These are phyloP conservation scores for Blastobotrys peoriensis DNA, from an alignment of 805 yeast genomes.

Conservation along the genomic window DNA sequence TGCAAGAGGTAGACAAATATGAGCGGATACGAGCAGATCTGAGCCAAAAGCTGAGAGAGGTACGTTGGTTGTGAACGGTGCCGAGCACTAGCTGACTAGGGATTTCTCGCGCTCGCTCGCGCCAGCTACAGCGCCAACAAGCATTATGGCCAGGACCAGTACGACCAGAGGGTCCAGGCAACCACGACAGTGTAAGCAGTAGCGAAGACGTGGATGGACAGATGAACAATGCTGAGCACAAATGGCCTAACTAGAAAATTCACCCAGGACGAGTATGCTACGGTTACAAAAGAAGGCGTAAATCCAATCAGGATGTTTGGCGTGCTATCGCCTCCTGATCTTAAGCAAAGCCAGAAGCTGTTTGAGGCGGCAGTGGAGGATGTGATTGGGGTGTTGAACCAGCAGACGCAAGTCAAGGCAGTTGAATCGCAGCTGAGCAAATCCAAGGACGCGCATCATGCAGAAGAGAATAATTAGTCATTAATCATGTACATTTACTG, in stretches of 20 bases:
- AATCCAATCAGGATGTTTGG: slow-evolving; percentile 46
- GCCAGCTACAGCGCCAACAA: slow-evolving; percentile 36
- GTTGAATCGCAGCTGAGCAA: slow-evolving; percentile 5
- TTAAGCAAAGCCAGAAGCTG: slow-evolving; percentile 34
- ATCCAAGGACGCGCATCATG: background rate
- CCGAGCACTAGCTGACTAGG: slow-evolving; percentile 23
- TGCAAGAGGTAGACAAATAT: slow-evolving; percentile 15
- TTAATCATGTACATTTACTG: background rate
- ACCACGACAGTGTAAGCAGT: slow-evolving; percentile 14
- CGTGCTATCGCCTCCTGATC: slow-evolving; percentile 39
- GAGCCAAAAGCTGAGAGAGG: slow-evolving; percentile 5
- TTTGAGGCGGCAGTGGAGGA: slow-evolving; percentile 33
- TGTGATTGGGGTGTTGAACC: slow-evolving; percentile 12
- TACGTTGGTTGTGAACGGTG: slow-evolving; percentile 1
- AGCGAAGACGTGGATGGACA: background rate
- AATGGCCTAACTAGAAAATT: background rate
- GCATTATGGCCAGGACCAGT: slow-evolving; percentile 38
- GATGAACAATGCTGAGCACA: background rate
- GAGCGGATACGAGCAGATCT: slow-evolving; percentile 4
- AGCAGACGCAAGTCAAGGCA: slow-evolving; percentile 3
- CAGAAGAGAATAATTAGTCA: background rate
- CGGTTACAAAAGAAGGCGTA: slow-evolving; percentile 13
- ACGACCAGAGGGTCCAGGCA: slow-evolving; percentile 35
- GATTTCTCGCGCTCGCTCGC: slow-evolving; percentile 39
- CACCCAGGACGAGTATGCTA: slow-evolving; percentile 14